Base-by-base conservation (phyloP, 2,329 filamentous ascomycete genomes). In the Monosporascus sp. region DNA sequence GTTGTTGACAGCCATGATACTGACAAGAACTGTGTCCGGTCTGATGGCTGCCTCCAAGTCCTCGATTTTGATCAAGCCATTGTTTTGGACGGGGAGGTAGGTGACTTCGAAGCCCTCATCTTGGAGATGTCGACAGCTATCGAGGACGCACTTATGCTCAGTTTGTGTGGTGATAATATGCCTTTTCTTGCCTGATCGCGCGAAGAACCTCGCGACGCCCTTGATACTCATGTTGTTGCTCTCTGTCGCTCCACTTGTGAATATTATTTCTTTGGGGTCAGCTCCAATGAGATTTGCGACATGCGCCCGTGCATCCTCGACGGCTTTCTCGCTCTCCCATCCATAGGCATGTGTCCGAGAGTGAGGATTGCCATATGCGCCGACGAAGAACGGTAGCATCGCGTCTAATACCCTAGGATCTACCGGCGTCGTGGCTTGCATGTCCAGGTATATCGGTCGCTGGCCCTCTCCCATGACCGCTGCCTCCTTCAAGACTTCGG, bases 181-280 rank as follows among this genome's bases (percentile, higher is more conserved):
- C 75, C 89, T 96, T 84, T 97, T 97, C 83, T 97, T 97, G 64
- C 91, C 92, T 2, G 84, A 85, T 53, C 90, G 84, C 60, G 90
- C 91, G 69, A 97, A 97, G 75, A 99, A 99, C 58, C 93, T 83
- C 20, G 94, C 92, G 8, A 99, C 93, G 58, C 94, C 94, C 76
- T 99, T 99, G 76, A 99, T 90, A 72, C 91, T 96, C 94, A 99
- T 99, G 67, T 99, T 99, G 74, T 99, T 99, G 69, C 91, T 97
- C 76, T 99, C 94, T 0, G 94, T 99, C 17, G 94, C 94, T 51
- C 94, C 94, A 65, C 92, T 97, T 6, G 94, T 99, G 74, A 99
- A 97, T 64, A 99, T 95, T 60, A 99, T 97, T 70, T 99, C 94
- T 74, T 99, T 99, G 6, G 94, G 78, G 69, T 99, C 91, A 27